These are phyloP conservation scores for Pneumocystis canis DNA, from an alignment of 1,139 yeast species.

Conservation along the genomic window DNA sequence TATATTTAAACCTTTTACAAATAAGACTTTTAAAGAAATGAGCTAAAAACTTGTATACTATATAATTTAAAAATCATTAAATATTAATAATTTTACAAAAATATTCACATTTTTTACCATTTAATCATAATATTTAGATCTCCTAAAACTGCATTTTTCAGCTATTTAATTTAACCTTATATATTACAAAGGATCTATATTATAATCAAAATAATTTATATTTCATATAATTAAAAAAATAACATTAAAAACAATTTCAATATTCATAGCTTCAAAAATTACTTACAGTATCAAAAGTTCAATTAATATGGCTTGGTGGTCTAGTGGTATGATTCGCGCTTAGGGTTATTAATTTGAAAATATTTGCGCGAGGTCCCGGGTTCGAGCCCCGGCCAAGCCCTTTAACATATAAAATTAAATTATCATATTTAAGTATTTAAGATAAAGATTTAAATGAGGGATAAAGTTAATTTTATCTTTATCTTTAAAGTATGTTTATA, in stretches of 20 bases:
- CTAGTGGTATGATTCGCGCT: slow-evolving; percentile 1
- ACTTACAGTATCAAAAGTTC: background rate
- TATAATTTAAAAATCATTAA: background rate
- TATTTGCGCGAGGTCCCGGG: slow-evolving; percentile 1
- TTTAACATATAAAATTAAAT: background rate
- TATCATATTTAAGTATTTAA: background rate
- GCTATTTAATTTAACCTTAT: background rate
- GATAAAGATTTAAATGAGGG: background rate
- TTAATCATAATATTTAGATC: background rate
- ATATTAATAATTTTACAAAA: background rate
- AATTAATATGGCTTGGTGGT: background rate
- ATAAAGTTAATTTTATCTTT: too few relatives aligned
- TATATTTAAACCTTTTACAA: background rate
- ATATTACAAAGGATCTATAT: background rate
- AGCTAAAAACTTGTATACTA: background rate
- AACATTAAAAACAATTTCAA: background rate
- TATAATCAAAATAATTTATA: background rate
- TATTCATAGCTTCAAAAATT: background rate
- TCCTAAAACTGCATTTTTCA: background rate
- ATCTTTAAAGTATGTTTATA: too few relatives aligned
- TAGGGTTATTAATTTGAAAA: background rate
- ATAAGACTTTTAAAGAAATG: background rate
- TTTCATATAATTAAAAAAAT: background rate
- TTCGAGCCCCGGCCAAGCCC: slow-evolving; percentile 1
- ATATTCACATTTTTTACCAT: background rate